Evolutionary conservation across 768 basidiomycete species (phyloP), one percentile per base, ranked within the genome.

Genomic region (Panus rudis): DNA sequence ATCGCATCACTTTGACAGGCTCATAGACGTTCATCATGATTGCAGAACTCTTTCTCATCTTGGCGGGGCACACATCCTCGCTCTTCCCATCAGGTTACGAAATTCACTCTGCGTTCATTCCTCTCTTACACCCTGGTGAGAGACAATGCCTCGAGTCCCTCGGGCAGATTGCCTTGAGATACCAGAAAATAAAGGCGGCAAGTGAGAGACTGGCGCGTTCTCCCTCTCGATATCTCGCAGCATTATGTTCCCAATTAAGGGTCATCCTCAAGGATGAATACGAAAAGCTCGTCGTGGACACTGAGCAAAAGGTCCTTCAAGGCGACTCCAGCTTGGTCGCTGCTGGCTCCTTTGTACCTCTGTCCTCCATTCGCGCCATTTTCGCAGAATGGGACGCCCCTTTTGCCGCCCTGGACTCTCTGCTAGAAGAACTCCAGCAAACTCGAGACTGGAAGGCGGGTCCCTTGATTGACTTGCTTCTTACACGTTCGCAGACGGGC

Each of bases 341-440:
- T n/a, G 73, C 73, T 44, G 79, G 80, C 7, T 82, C 84, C 4
- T 92, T 85, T 57, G 90, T 96, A 4, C 91, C 92, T 3, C 67
- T 96, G 24, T 87, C 92, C 0, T 81, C 82, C 5, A 64, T 96
- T 47, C 78, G 85, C 41, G 87, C 92, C 10, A 78, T 75, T 14
- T 92, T 94, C 60, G 76, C 86, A 6, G 78, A 78, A 61, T 96
- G 92, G 92, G 87, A 91, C 52, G 82, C 86, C 6, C 90, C 90
- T 12, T 68, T 96, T 37, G 78, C 79, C 26, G 77, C 85, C 4
- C 71, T 96, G 22, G 70, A 73, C 37, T 66, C 73, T 6, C 63
- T 93, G 34, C 66, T 89, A 43, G 70, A 79, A 8, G 73, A 78
- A 31, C 63, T 92, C 30, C 71, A 81, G 49, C 60, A 71, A 2